Conservation (phyloP, 257 asterid genomes). For the Gentiana dahurica region DNA sequence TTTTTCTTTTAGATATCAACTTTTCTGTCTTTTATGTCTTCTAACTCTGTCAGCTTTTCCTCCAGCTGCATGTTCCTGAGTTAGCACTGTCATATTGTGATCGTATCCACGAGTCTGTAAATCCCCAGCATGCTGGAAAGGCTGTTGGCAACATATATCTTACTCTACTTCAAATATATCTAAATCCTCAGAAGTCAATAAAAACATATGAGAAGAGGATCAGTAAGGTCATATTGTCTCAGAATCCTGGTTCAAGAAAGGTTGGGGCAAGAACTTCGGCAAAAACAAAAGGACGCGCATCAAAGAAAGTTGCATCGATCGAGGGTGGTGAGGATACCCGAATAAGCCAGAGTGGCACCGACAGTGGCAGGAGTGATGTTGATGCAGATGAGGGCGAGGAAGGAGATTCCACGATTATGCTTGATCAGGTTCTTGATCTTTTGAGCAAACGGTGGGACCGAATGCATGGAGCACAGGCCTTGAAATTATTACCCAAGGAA, state of each 20-base stretch:
- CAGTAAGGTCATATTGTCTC: constrained; percentile 40
- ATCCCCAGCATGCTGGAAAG: constrained; percentile 51
- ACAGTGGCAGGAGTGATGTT: constrained; percentile 87
- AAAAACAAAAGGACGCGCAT: constrained; percentile 32
- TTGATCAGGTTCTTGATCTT: constrained; percentile 85
- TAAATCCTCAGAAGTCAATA: constrained; percentile 76
- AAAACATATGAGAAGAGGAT: constrained; percentile 70
- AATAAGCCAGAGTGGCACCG: constrained; percentile 70
- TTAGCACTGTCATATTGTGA: constrained; percentile 88
- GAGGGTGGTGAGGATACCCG: constrained; percentile 78
- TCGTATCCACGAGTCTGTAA: constrained; percentile 64
- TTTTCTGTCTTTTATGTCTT: constrained; percentile 3
- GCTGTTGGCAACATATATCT: constrained; percentile 70
- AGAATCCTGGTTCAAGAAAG: constrained; percentile 41
- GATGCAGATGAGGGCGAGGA: constrained; percentile 69
- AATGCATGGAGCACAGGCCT: constrained; percentile 91
- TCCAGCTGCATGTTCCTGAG: constrained; percentile 86
- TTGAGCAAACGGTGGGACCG: constrained; percentile 92
- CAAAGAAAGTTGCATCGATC: constrained; percentile 77
- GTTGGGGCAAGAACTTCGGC: constrained; percentile 30
- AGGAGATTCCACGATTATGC: constrained; percentile 68
- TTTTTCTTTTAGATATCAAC: constrained; percentile 1
- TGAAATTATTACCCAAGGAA: constrained; percentile 79
- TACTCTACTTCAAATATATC: constrained; percentile 79
- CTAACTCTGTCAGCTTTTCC: constrained; percentile 11